A percentile compares a stretch with the other conserved stretches of the same genome.
These are phyloP conservation scores for Inga laurina DNA, from an alignment of 306 rosid species.

Conservation along the genomic window DNA sequence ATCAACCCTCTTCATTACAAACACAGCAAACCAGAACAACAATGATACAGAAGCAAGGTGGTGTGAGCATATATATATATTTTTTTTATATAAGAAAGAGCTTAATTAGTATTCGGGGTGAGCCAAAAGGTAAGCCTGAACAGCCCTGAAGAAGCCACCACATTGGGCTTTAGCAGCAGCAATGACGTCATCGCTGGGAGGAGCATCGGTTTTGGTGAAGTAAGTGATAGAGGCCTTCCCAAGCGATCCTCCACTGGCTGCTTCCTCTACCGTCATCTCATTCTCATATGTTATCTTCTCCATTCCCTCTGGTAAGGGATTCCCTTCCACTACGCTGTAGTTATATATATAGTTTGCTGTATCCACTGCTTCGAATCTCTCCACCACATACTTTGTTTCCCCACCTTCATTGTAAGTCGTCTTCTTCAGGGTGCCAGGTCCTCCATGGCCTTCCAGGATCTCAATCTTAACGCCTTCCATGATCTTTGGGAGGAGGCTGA, in stretches of 20 bases:
- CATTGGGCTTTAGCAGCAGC: no score
- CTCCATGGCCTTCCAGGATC: slow-evolving; percentile 53
- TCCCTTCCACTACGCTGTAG: slow-evolving; percentile 54
- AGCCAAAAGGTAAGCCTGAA: slow-evolving; percentile 31
- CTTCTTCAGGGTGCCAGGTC: slow-evolving; percentile 59
- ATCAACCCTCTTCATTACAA: neutral
- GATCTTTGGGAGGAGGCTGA: slow-evolving; percentile 46
- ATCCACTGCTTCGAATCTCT: neutral
- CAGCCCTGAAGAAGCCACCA: no score
- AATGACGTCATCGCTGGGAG: no score
- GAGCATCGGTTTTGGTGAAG: no score
- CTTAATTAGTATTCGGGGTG: slow-evolving; percentile 41
- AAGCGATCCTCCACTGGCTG: slow-evolving; percentile 34
- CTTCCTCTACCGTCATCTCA: slow-evolving; percentile 42
- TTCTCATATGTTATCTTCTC: slow-evolving; percentile 48
- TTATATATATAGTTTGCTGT: slow-evolving; percentile 44
- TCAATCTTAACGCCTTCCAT: slow-evolving; percentile 37
- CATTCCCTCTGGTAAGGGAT: slow-evolving; percentile 31
- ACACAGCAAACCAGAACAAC: neutral
- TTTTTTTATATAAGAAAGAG: neutral
- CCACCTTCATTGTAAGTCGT: slow-evolving; percentile 41
- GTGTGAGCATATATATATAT: no score
- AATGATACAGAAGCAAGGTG: no score
- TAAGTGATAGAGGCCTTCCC: slow-evolving; percentile 7
- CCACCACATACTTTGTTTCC: slow-evolving; percentile 39